A percentile compares a stretch with the other conserved stretches of the same genome.
These are phyloP conservation scores for Neoarthrinium moseri DNA, from an alignment of 2,329 filamentous ascomycete species.

Conservation along the genomic window DNA sequence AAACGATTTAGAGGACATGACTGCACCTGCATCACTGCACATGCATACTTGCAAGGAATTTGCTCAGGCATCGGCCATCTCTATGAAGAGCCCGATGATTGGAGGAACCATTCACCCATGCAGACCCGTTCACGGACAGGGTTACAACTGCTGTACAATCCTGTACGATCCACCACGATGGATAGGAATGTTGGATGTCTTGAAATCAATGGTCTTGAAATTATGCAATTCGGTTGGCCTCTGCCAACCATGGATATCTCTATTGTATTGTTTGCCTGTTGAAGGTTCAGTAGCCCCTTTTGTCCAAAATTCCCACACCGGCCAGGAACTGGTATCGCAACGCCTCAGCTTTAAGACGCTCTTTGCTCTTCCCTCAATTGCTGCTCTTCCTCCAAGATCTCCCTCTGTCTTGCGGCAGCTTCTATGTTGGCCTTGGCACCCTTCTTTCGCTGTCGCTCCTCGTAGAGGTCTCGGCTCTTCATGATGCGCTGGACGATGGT, in stretches of 20 bases:
- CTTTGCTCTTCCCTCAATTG: conserved; percentile 43
- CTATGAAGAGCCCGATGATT: too few relatives aligned
- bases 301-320: neutral
- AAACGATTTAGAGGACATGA: too few relatives aligned
- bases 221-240: neutral
- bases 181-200: neutral
- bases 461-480: conserved; percentile 81
- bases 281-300: neutral
- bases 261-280: neutral
- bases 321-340: neutral
- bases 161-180: neutral
- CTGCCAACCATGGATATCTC: neutral
- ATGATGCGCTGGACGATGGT: conserved; percentile 91
- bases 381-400: conserved; percentile 62
- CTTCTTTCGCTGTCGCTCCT: conserved; percentile 88
- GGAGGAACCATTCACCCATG: too few relatives aligned
- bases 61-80: too few relatives aligned
- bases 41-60: too few relatives aligned
- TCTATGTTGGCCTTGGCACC: conserved; percentile 82
- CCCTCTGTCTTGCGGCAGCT: conserved; percentile 59
- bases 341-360: conserved; percentile 8
- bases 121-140: too few relatives aligned
- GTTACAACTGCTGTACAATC: too few relatives aligned
- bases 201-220: neutral
- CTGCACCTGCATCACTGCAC: too few relatives aligned